Percentiles rank a stretch among this genome's conserved stretches.
phyloP scores from a whole-genome alignment of 306 rosid genomes.

The Abrus pulchellus region DNA sequence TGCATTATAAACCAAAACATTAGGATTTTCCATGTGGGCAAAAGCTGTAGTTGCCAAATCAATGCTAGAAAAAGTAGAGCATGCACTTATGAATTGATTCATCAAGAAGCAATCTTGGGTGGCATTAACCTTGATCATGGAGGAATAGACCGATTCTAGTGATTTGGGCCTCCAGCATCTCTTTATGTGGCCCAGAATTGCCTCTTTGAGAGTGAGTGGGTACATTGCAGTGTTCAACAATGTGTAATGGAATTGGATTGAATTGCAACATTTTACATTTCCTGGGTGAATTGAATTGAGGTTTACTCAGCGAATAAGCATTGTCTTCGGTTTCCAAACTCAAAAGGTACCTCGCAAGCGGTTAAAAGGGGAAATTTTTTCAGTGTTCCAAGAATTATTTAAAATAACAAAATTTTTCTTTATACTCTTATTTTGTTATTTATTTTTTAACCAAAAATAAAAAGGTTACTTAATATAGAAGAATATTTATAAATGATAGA shows the following conservation, averaged over 20 bases:
- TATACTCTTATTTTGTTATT: no score
- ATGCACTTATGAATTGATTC: constrained; percentile 57
- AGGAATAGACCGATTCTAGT: constrained; percentile 65
- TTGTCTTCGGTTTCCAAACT: no score
- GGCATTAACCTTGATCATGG: constrained; percentile 66
- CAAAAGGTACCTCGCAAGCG: no score
- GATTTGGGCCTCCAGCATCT: constrained; percentile 48
- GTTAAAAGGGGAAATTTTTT: no score
- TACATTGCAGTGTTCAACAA: constrained; percentile 17
- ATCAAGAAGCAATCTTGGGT: constrained; percentile 62
- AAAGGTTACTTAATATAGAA: no score
- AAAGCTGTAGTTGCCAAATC: constrained; percentile 60
- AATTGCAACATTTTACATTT: neutral
- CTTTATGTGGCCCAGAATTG: constrained; percentile 53
- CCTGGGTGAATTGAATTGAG: no score
- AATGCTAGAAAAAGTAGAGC: constrained; percentile 32
- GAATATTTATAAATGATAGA: no score
- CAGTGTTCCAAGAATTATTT: no score
- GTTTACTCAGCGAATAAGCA: no score
- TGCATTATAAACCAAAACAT: constrained; percentile 73
- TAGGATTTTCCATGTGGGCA: constrained; percentile 60
- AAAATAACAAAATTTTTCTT: no score
- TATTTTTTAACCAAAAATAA: no score
- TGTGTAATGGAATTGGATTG: neutral
- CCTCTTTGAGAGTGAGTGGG: constrained; percentile 46